phyloP scores from a whole-genome alignment of 768 basidiomycete species.

The Tulasnella sp. region DNA sequence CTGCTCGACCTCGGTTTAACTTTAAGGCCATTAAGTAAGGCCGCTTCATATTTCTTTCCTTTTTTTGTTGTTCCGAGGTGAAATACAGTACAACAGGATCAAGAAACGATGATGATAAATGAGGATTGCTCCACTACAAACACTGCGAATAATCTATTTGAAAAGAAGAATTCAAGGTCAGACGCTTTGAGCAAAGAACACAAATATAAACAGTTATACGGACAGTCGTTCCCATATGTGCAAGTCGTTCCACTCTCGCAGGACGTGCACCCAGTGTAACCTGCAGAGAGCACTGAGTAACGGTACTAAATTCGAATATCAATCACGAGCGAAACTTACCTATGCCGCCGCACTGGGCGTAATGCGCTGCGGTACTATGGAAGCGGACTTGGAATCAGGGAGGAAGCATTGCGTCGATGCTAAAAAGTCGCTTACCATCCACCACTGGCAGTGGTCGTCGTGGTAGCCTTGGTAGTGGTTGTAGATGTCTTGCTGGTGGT shows the following conservation, averaged over 20 bases:
- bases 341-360: background rate
- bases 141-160: background rate
- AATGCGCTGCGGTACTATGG: background rate
- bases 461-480: background rate
- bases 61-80: no score
- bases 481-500: background rate
- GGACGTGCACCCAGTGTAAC: background rate
- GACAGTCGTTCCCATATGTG: background rate
- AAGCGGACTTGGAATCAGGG: background rate
- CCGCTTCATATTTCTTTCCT: no score
- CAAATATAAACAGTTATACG: background rate
- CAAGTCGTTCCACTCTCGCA: background rate
- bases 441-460: no score
- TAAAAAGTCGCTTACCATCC: no score
- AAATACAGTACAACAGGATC: no score
- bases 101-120: background rate
- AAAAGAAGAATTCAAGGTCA: background rate
- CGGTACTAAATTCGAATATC: background rate
- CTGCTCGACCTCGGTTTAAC: no score
- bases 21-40: no score
- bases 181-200: background rate
- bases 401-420: background rate
- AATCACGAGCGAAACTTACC: background rate
- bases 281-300: background rate
- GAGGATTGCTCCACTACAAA: background rate